Base-by-base conservation (phyloP, 192 early-diverging fungal species). In the Diversispora epigaea region DNA sequence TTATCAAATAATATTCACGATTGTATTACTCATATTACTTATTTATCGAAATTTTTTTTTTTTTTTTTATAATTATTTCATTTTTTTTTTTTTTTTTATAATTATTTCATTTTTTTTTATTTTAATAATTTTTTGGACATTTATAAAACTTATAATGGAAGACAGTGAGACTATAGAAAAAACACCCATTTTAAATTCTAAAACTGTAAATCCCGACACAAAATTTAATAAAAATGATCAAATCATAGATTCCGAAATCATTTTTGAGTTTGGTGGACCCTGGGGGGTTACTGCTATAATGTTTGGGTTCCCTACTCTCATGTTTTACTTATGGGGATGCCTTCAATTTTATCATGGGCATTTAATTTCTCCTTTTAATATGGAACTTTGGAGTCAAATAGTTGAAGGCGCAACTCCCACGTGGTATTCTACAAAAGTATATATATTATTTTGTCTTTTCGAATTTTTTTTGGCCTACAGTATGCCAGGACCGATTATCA, bases 271-370 rank as follows among this genome's bases (percentile, higher is more conserved):
- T 76, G 90, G 90, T 79, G 91, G 91, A 14, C 89, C 90, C 6
- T 62, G 85, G 32, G 91, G 91, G 39, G 86, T 86, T 10, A 80
- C 82, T 11, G 86, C 87, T 25, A 92, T 92, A 89, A 91, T 92
- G 81, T 52, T 90, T 25, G 87, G 89, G 22, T 91, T 92, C 75
- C 91, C 91, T 62, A 71, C 82, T 56, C 80, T 91, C 47, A 92
- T 92, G 91, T 89, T 84, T 73, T 92, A 92, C 77, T 86, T 90
- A 72, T 91, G 87, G 83, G 82, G 89, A 49, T 92, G 88, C 72
- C 80, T 92, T 50, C 86, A 90, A 79, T 85, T 86, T 78, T 86
- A 90, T 77, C 77, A 83, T 76, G 91, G 91, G 50, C 80, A 81
- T 49, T 77, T 92, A 45, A 78, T 84, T 44, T 74, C 80, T 43